Percentiles rank a stretch among this genome's conserved stretches.
Conservation (phyloP, 2,329 filamentous ascomycete genomes). For the Chrysoporthe puriensis region DNA sequence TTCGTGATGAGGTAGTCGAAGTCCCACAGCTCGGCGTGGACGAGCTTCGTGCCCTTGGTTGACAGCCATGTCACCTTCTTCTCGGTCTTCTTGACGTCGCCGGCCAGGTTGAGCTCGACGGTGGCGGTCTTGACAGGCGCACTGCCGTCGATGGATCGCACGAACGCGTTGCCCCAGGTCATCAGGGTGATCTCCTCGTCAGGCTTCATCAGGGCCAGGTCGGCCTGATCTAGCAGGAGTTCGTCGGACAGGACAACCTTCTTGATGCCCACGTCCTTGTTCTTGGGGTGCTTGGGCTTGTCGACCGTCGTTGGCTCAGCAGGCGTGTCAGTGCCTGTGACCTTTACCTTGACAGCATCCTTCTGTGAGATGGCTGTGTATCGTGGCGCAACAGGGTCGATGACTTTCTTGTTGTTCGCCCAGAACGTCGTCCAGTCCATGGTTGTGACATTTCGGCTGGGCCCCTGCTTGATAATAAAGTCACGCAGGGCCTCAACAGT, state of each 20-base stretch:
- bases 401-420: slow-evolving; percentile 79
- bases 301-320: slow-evolving; percentile 68
- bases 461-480: slow-evolving; percentile 84
- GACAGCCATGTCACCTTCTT: slow-evolving; percentile 98
- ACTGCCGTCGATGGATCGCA: slow-evolving; percentile 65
- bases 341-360: slow-evolving; percentile 69
- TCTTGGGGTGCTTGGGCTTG: slow-evolving; percentile 88
- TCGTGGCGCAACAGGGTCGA: slow-evolving; percentile 75
- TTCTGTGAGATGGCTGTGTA: slow-evolving; percentile 75
- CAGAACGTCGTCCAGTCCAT: slow-evolving; percentile 82
- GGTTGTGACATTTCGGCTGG: slow-evolving; percentile 79
- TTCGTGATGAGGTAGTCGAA: slow-evolving; percentile 96
- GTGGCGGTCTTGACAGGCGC: slow-evolving; percentile 71
- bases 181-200: slow-evolving; percentile 94
- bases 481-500: slow-evolving; percentile 78
- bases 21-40: slow-evolving; percentile 85
- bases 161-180: slow-evolving; percentile 92
- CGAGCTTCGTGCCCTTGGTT: slow-evolving; percentile 72
- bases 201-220: slow-evolving; percentile 78
- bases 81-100: slow-evolving; percentile 91
- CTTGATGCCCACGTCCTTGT: slow-evolving; percentile 81
- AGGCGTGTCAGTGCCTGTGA: slow-evolving; percentile 71
- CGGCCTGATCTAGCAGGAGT: slow-evolving; percentile 83
- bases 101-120: slow-evolving; percentile 85
- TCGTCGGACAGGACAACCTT: slow-evolving; percentile 78